Base-by-base conservation (phyloP, 768 basidiomycete species). In the Kwoniella mangroviensis region DNA sequence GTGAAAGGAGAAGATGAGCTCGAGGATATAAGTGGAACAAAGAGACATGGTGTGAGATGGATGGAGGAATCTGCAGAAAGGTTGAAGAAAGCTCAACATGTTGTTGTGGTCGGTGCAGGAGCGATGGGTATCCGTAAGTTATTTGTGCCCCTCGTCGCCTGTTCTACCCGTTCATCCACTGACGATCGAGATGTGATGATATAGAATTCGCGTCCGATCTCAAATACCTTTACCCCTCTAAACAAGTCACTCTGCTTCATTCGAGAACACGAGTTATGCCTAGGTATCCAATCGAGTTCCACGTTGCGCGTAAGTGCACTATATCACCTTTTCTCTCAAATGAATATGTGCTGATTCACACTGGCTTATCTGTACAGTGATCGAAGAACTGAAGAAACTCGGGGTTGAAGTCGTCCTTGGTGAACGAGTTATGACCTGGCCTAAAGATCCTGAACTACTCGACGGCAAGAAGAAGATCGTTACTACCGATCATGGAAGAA, bases 21-120 rank as follows among this genome's bases (percentile, higher is more conserved):
- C 15, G 64, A 68, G 56, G 28, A 61, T 17, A 66, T 73, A 1
- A 60, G 71, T 24, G 81, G 83, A 6, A 74, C 71, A 22, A 85
- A 85, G 73, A 69, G 63, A 43, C 69, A 77, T 40, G 84, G 83
- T 10, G 63, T 80, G 11, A 69, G 73, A 41, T 83, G 79, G 72
- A 77, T 85, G 76, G 64, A 79, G 63, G 66, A 75, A 41, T 73
- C 79, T 43, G 80, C 78, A 13, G 70, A 75, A 52, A 71, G 70
- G 53, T 73, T 82, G 19, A 72, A 76, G 70, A 69, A 72, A 26
- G 78, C 79, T 3, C 63, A 78, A 56, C 79, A 76, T 49, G 78
- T 85, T 15, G 61, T 84, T 17, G 74, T 84, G n/a, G 79, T 85
- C 56, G 84, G 84, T n/a, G 84, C 82, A 34, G 84, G 84, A 11